Evolutionary conservation across 75 land plant genomes (phyloP), one percentile per base, ranked within the genome.

Genomic region (Pinus albicaulis): DNA sequence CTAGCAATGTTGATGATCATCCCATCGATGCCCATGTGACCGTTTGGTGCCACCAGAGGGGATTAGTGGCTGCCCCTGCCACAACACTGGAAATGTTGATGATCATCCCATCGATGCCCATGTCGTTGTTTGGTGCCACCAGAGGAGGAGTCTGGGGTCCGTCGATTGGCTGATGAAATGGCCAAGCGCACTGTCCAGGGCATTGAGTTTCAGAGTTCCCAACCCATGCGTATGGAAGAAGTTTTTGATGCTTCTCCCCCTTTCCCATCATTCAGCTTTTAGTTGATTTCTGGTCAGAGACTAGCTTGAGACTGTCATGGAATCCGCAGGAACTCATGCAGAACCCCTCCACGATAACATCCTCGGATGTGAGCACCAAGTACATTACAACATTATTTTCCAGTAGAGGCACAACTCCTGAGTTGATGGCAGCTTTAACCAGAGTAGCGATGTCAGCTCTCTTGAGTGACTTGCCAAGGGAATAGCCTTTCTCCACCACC

Each of bases 141-240:
- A n/a, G n/a, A n/a, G n/a, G n/a, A 53, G 86, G 86, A 36, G 59
- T 73, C 77, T 89, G 88, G 31, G 93, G 93, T n/a, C 93, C 93
- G 76, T 83, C 86, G 53, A 76, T 52, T 7, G 91, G 92, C 77
- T 83, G 82, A 74, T 87, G 84, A 74, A 91, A 91, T 0, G 93
- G 93, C 94, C 94, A 92, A 1, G 94, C 90, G 76, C 94, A 92
- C 23, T 85, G 85, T 0, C 94, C 94, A 0, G 92, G 89, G 79
- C 94, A 92, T 79, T 90, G 92, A 0, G 31, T 72, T 62, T 64
- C 84, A 4, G 94, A 84, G 85, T 92, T 82, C 0, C 94, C 94
- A 8, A 90, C 92, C 92, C 92, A 90, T 23, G 83, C 71, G 79
- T 81, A 90, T 0, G 86, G 84, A 26, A 73, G 79, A 71, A 71